Base-by-base conservation (phyloP, 257 asterid species). In the Solanum neorickii region DNA sequence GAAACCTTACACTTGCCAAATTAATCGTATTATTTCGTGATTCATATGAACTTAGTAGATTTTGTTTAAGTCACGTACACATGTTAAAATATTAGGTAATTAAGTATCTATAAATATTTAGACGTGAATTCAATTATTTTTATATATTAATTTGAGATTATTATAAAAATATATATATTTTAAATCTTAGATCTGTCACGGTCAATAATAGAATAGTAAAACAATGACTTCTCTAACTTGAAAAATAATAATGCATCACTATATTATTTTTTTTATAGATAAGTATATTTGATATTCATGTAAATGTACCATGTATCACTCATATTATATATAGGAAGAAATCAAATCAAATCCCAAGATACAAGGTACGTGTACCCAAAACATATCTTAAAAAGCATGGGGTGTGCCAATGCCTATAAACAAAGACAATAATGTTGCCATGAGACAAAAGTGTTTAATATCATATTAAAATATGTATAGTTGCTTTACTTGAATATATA, bases 171-270 rank as follows among this genome's bases (percentile, higher is more conserved):
- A 0, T 25, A 25, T 25, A 66, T 0, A 66, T 12, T 66, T 66
- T 12, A 1, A 25, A 66, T 66, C 0, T 0, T 12, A 15, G 0
- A 3, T 25, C 1, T 4, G 1, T 0, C 20, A 14, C 3, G 2
- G 3, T 8, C 0, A 35, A 35, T 35, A 0, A 37, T 37, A 37
- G 7, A 5, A 20, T 5, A 25, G 41, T 46, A 10, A 5, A 15
- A 13, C 62, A 42, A 13, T 41, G 59, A 23, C 56, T 31, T 31
- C 33, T 12, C 33, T n/a, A 41, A 42, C 83, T 77, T 77, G n/a
- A 77, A 42, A 42, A 77, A 21, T 72, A 77, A 21, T 72, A 23
- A 74, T 74, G 21, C 12, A 37, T 39, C 56, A 23, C 13, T 20
- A 21, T 21, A 74, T 73, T 73, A 20, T 3, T 33, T 1, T 33